Base-by-base conservation (phyloP, 1,284 basidiomycete species). In the Exobasidium cylindrosporum region DNA sequence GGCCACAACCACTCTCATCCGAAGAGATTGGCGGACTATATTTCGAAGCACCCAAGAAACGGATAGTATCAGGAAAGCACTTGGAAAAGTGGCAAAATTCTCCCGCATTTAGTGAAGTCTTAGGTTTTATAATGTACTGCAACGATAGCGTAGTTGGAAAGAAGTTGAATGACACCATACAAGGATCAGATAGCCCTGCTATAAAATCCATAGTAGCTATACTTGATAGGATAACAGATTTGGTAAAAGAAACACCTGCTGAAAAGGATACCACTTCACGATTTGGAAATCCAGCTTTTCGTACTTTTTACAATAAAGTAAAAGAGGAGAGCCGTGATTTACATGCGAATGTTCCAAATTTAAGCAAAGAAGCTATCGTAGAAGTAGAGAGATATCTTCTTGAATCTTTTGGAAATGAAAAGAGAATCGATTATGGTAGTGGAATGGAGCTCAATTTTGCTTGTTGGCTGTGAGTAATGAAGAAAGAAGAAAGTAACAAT, bases 381-480 rank as follows among this genome's bases (percentile, higher is more conserved):
- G 76, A 79, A 59, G 66, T 79, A 2, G 85, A 87, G 2, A 84
- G 84, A 0, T 98, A 98, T 81, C 89, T 98, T 70, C 83, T 84
- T 50, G 90, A 96, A 76, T 82, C 87, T 24, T 98, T 93, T 94
- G 95, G 95, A 0, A 97, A 91, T 80, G 84, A 89, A 43, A 86
- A 89, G 58, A 84, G 95, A 4, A 94, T 99, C 65, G 96, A 99
- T 81, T 99, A 99, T 81, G 95, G 96, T 7, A 96, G 92, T 75
- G 95, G 95, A 1, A 97, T 97, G 93, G 96, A 99, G 80, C 85
- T 98, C 62, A 97, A 97, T 82, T 98, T 97, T 77, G 70, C 97
- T 11, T 97, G 92, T 74, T 98, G 94, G 94, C 79, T 98, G 92
- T 96, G 79, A 74, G 91, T 84, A 30, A n/a, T n/a, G n/a, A n/a